Base-by-base conservation (phyloP, 2,329 filamentous ascomycete genomes). In the Fusarium sp. region DNA sequence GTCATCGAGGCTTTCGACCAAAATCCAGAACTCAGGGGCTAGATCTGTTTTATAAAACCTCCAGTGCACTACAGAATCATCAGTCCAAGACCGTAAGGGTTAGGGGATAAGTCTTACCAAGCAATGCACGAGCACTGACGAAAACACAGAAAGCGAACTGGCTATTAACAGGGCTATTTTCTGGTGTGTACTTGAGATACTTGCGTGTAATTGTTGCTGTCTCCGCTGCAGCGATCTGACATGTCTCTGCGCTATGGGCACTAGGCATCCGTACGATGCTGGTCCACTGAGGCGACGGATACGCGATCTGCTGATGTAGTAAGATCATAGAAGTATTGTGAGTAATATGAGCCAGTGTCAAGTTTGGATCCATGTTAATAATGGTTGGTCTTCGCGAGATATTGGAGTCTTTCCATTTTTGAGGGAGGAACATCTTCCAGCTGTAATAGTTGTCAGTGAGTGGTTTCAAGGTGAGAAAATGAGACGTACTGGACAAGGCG, bases 301-400 rank as follows among this genome's bases (percentile, higher is more conserved):
- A 87, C 0, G 85, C 86, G 42, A 87, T 86, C 11, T 79, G 78
- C 47, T 87, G 85, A 59, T 87, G 86, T 0, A 87, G 75, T 0
- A 87, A 77, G 30, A 87, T 86, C 78, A 86, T 86, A 1, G 85
- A 85, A 0, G 85, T 83, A 60, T 87, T 87, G 51, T 87, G 86
- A 0, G 84, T 87, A 15, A 85, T 79, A 38, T 87, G 85, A 0
- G 85, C 85, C 1, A 87, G 73, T 0, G 86, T 86, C 24, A 87
- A 76, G 50, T 87, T 87, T 0, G 86, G 86, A 55, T 87, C 86
- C 72, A 76, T 72, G 80, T 85, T 86, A 20, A 75, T 75, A 0
- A 78, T 70, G 0, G 72, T 73, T 5, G 71, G 69, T 22, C 77
- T 65, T 3, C 76, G 71, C 1, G 78, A 78, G 4, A 80, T 77